phyloP scores from a whole-genome alignment of 1,139 yeast species.

The Yamadazyma dendronema region DNA sequence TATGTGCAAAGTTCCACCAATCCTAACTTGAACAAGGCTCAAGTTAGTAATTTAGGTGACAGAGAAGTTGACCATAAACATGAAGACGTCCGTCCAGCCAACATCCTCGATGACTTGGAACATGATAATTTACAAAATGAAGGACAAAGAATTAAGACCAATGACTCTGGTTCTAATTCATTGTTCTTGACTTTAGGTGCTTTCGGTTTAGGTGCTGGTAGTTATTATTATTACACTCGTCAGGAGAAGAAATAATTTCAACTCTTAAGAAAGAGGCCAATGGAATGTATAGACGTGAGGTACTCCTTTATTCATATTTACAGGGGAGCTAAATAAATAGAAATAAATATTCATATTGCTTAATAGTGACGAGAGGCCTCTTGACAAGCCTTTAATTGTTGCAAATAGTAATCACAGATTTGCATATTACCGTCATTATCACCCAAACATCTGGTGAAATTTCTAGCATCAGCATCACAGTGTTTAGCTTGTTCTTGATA shows the following conservation, averaged over 20 bases:
- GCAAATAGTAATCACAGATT: slow-evolving; percentile 93
- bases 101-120: slow-evolving; percentile 41
- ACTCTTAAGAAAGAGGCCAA: too few species aligned
- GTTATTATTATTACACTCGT: slow-evolving; percentile 12
- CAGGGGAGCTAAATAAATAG: not conserved
- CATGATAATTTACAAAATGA: slow-evolving; percentile 30
- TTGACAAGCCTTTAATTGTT: slow-evolving; percentile 96
- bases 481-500: slow-evolving; percentile 52
- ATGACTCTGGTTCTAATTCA: slow-evolving; percentile 7
- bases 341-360: slow-evolving; percentile 2
- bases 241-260: slow-evolving; percentile 2
- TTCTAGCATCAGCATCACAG: slow-evolving; percentile 92
- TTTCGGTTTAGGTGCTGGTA: slow-evolving; percentile 26
- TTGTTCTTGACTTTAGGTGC: slow-evolving; percentile 19
- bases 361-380: slow-evolving; percentile 85
- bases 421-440: slow-evolving; percentile 95
- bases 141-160: slow-evolving; percentile 13
- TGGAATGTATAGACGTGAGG: not conserved
- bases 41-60: slow-evolving; percentile 40
- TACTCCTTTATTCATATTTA: too few species aligned
- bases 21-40: slow-evolving; percentile 40
- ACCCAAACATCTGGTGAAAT: slow-evolving; percentile 91
- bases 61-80: slow-evolving; percentile 39
- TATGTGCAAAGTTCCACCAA: slow-evolving; percentile 44
- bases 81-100: slow-evolving; percentile 23